Conservation (phyloP, 148 eudicot genomes). For the Cornus florida region DNA sequence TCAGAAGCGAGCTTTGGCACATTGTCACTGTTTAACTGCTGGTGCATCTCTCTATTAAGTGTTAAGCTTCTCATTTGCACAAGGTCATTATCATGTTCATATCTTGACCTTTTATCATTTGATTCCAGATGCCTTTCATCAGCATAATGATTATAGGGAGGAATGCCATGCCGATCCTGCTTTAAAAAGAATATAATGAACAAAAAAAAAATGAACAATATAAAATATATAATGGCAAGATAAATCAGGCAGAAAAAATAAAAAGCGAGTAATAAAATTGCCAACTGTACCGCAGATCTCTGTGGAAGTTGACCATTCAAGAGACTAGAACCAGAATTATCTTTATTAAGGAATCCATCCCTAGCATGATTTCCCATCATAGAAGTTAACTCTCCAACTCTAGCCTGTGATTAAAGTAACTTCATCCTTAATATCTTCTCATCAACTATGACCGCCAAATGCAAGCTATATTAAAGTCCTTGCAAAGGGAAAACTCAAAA, state of each 20-base stretch:
- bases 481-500: background rate
- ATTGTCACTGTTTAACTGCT: conserved; percentile 16
- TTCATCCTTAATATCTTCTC: background rate
- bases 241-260: background rate
- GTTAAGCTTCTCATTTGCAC: conserved; percentile 25
- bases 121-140: conserved; percentile 30
- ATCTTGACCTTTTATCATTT: conserved; percentile 25
- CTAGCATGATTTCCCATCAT: conserved; percentile 35
- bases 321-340: conserved; percentile 28
- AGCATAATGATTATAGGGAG: conserved; percentile 25
- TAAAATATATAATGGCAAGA: background rate
- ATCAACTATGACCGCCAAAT: background rate
- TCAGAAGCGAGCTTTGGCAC: conserved; percentile 17
- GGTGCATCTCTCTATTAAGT: conserved; percentile 32
- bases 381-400: conserved; percentile 44
- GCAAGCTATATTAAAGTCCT: background rate
- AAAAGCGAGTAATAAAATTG: background rate
- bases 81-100: conserved; percentile 33
- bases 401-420: conserved; percentile 42
- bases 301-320: conserved; percentile 33
- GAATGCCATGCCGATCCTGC: conserved; percentile 47
- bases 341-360: conserved; percentile 37
- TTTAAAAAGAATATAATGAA: conserved; percentile 11
- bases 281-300: conserved; percentile 32
- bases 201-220: conserved; percentile 3